Percentiles rank a stretch among this genome's conserved stretches.
phyloP scores from a whole-genome alignment of 768 basidiomycete genomes.

The Pleurotus sapidus region DNA sequence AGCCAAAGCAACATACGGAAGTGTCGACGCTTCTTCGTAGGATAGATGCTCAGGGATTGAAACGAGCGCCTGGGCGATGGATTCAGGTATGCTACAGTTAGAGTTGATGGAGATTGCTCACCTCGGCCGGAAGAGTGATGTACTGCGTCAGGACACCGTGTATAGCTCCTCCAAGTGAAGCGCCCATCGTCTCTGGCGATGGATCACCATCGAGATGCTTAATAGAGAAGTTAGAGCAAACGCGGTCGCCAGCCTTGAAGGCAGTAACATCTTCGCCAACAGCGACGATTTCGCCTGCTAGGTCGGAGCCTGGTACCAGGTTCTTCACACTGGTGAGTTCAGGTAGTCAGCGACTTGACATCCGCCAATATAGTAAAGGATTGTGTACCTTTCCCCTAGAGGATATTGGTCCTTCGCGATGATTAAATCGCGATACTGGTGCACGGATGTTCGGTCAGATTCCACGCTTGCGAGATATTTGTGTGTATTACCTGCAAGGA shows the following conservation, averaged over 20 bases:
- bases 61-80: slow-evolving; percentile 38
- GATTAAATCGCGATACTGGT: slow-evolving; percentile 47
- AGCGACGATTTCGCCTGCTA: slow-evolving; percentile 57
- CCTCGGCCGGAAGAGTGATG: slow-evolving; percentile 43
- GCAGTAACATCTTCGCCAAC: slow-evolving; percentile 36
- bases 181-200: slow-evolving; percentile 24
- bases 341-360: slow-evolving; percentile 2
- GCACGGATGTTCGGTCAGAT: background rate
- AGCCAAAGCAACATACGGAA: slow-evolving; percentile 40
- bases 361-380: background rate
- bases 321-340: slow-evolving; percentile 12
- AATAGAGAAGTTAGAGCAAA: slow-evolving; percentile 49
- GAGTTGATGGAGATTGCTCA: slow-evolving; percentile 10
- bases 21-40: slow-evolving; percentile 62
- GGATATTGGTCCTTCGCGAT: slow-evolving; percentile 38
- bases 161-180: slow-evolving; percentile 40
- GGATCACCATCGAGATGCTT: slow-evolving; percentile 47
- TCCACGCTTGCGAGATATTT: background rate
- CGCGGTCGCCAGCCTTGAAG: slow-evolving; percentile 56
- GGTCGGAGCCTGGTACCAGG: slow-evolving; percentile 43
- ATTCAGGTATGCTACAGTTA: background rate
- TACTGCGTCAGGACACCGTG: slow-evolving; percentile 57
- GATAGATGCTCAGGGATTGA: slow-evolving; percentile 54
- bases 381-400: slow-evolving; percentile 19
- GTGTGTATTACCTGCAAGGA: slow-evolving; percentile 42